Base-by-base conservation (phyloP, 2,329 filamentous ascomycete genomes). In the Lecanicillium sp. region DNA sequence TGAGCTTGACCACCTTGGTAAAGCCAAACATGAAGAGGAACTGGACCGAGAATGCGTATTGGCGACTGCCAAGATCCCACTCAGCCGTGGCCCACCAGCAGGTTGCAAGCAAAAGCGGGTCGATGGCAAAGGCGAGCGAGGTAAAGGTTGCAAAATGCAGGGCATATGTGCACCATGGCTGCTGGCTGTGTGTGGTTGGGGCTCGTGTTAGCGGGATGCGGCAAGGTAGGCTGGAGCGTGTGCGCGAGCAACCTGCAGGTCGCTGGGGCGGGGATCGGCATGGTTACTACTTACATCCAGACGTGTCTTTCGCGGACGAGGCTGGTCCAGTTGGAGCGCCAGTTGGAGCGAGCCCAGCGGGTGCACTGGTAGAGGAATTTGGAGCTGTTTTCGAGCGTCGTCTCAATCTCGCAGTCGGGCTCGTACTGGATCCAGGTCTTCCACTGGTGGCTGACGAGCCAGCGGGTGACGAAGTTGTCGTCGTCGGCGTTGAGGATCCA, bases 401-500 rank as follows among this genome's bases (percentile, higher is more conserved):
- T 97, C 71, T 93, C 84, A 52, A 97, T 85, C 67, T 94, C 87
- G 59, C 88, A 94, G 62, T 94, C 88, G 40, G 78, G 81, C 65
- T 95, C 85, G 69, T 95, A 95, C 70, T 97, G 91, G 66, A 96
- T 87, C 75, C 87, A 91, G 19, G 90, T 96, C 70, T 94, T 89
- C 87, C 89, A 95, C 56, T 84, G 79, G 70, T 95, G 86, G 55
- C 83, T 87, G 57, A 96, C 90, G 60, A 97, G 78, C 91, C 91
- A 97, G 50, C 91, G 84, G 6, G 91, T 96, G 58, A 97, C 88
- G 70, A 96, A 97, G 70, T 97, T 97, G 74, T 97, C 91, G 66
- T 97, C 91, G 67, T 97, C 91, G 21, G 91, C 90, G 62, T 96
- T 96, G 52, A 97, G 77, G 60, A 90, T 90, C 69, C 86, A 95